Evolutionary conservation across 495 filamentous ascomycete species (phyloP).

Genomic region (Arthonia radiata): DNA sequence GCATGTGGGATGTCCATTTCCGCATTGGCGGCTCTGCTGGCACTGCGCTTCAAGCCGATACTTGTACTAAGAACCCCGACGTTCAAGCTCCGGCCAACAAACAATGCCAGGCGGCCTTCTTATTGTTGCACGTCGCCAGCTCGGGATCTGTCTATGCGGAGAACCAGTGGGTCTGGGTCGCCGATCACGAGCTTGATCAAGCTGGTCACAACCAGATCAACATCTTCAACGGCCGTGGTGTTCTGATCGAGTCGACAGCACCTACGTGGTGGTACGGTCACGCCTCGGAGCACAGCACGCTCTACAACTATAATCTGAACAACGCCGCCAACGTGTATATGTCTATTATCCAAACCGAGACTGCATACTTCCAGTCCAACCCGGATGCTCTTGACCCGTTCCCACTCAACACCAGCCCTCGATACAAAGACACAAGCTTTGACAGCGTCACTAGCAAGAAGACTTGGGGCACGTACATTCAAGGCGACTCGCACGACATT

Average conservation of each 20-base stretch:
- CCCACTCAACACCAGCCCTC: constrained; percentile 33
- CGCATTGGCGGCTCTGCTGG: constrained; percentile 65
- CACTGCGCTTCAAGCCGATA: constrained; percentile 52
- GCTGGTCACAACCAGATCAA: constrained; percentile 59
- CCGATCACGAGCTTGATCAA: constrained; percentile 77
- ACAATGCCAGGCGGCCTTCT: constrained; percentile 48
- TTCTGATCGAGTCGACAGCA: constrained; percentile 41
- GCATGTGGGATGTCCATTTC: constrained; percentile 83
- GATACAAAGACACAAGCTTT: too few species aligned
- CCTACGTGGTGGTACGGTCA: constrained; percentile 51
- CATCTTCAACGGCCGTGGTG: constrained; percentile 74
- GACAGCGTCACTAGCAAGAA: too few species aligned
- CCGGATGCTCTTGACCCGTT: constrained; percentile 47
- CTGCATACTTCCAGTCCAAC: constrained; percentile 78
- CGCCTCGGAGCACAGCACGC: constrained; percentile 45
- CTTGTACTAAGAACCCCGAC: constrained; percentile 45
- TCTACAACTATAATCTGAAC: constrained; percentile 64
- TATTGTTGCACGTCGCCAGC: constrained; percentile 56
- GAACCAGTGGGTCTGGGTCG: constrained; percentile 89
- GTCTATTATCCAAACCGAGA: constrained; percentile 66
- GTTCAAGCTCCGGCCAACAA: constrained; percentile 23
- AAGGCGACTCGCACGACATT: constrained; percentile 36
- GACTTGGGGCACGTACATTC: too few species aligned
- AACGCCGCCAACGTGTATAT: constrained; percentile 44
- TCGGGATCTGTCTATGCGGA: constrained; percentile 56